phyloP scores from a whole-genome alignment of 768 basidiomycete genomes.

The Suillus paluster region DNA sequence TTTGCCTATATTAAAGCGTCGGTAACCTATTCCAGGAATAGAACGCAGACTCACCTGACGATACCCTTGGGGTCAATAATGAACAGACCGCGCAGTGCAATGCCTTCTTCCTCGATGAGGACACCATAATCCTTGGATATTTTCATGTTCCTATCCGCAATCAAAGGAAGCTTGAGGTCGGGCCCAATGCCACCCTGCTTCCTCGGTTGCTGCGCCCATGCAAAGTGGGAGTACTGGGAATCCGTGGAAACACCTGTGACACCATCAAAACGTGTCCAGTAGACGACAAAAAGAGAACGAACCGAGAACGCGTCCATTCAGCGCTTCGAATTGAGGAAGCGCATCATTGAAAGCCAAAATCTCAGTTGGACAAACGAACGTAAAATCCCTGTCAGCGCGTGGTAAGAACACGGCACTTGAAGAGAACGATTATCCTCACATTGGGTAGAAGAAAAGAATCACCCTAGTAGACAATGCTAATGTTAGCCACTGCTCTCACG shows the following conservation, averaged over 20 bases:
- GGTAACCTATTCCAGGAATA: background rate
- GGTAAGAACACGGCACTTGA: background rate
- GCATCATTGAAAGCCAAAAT: constrained; percentile 95
- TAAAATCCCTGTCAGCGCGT: constrained; percentile 66
- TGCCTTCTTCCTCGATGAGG: constrained; percentile 85
- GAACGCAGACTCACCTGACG: constrained; percentile 50
- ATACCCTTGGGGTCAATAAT: constrained; percentile 85
- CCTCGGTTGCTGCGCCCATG: constrained; percentile 83
- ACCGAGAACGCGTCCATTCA: constrained; percentile 83
- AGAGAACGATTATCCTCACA: constrained; percentile 54
- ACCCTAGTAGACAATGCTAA: constrained; percentile 58
- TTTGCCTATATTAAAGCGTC: constrained; percentile 54
- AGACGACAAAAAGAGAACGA: constrained; percentile 18
- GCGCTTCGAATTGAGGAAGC: constrained; percentile 69
- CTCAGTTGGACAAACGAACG: constrained; percentile 93
- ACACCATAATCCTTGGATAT: constrained; percentile 89
- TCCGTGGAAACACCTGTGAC: constrained; percentile 79
- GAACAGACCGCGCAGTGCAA: constrained; percentile 87
- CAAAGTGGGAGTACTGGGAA: constrained; percentile 86
- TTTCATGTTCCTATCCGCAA: constrained; percentile 79
- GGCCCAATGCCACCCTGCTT: constrained; percentile 91
- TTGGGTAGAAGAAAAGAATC: constrained; percentile 92
- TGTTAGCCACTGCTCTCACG: constrained; percentile 7
- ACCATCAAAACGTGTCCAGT: constrained; percentile 9
- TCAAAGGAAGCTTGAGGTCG: constrained; percentile 80